Base-by-base conservation (phyloP, 2,329 filamentous ascomycete genomes). In the Claviceps digitariae region DNA sequence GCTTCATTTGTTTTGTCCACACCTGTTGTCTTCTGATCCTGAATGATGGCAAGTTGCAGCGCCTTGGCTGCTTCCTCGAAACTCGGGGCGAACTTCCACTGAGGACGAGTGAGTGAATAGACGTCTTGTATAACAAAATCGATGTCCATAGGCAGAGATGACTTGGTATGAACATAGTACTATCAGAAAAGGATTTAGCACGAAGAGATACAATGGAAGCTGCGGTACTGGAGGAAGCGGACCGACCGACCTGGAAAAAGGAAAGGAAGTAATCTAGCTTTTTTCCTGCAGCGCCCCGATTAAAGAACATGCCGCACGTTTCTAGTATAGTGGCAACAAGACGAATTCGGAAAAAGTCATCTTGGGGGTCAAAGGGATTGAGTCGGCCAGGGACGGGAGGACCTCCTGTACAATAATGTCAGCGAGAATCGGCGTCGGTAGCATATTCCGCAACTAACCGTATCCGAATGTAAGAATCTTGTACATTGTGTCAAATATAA, bases 181-280 rank as follows among this genome's bases (percentile, higher is more conserved):
- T 87, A 58, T n/a, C n/a, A 27, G 29, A n/a, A 5, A 38, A 29
- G 27, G 8, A 27, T 17, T 48, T 23, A 44, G 49, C 44, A 7
- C 6, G 3, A 23, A 27, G n/a, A 9, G 29, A 34, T 4, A 15
- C 20, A 27, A 36, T 27, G 10, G 15, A 31, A 36, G 40, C 17
- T n/a, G n/a, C n/a, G n/a, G 4, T 41, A 47, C 47, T 13, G 10
- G 50, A 25, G 12, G 27, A 40, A 21, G 25, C 25, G 17, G n/a
- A 51, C 56, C 20, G n/a, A 51, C 56, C 52, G 65, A 84, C 82
- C 74, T 95, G 90, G 62, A 98, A 89, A 69, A 97, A 97, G 0
- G 86, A 91, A 56, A 98, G 74, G 69, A 97, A 98, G 67, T 95
- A 97, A 64, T 98, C 93, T 10, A 98, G 78, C 70, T 97, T 98